Conservation (phyloP, 805 yeast species). For the Candida jianshihensis region DNA sequence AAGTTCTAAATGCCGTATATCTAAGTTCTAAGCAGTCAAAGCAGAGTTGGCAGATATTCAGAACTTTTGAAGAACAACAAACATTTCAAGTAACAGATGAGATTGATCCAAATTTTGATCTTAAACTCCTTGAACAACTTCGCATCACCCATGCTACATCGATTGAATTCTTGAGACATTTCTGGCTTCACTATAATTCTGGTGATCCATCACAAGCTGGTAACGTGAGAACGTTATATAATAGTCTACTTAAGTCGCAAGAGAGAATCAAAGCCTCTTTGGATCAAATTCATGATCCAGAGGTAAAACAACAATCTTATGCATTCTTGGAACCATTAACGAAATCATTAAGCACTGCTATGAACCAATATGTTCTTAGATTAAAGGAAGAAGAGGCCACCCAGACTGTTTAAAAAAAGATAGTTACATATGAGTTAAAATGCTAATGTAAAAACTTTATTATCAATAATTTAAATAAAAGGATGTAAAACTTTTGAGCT, state of each 20-base stretch:
- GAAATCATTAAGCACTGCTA: conserved; percentile 39
- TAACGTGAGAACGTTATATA: conserved; percentile 38
- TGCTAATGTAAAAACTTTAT: no score
- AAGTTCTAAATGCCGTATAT: conserved; percentile 41
- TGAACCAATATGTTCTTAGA: conserved; percentile 38
- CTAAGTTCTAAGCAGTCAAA: conserved; percentile 48
- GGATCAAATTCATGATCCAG: conserved; percentile 22
- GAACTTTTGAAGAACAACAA: conserved; percentile 20
- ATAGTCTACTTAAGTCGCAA: conserved; percentile 41
- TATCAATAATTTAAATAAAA: no score
- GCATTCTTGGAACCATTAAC: conserved; percentile 37
- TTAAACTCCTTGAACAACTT: conserved; percentile 39
- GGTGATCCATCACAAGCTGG: conserved; percentile 38
- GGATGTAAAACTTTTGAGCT: no score
- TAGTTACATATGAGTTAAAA: no score
- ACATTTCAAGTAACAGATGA: conserved; percentile 23
- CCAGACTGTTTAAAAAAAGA: no score
- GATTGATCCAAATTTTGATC: conserved; percentile 27
- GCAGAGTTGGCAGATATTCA: conserved; percentile 33
- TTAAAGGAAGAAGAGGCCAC: conserved; percentile 5
- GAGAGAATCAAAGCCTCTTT: conserved; percentile 35
- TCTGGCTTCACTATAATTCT: conserved; percentile 58
- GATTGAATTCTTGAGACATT: conserved; percentile 68
- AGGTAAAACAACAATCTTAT: conserved; percentile 21
- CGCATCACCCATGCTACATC: conserved; percentile 65